Conservation (phyloP, 129 eudicot genomes). For the Centrapalus pauciflorus region DNA sequence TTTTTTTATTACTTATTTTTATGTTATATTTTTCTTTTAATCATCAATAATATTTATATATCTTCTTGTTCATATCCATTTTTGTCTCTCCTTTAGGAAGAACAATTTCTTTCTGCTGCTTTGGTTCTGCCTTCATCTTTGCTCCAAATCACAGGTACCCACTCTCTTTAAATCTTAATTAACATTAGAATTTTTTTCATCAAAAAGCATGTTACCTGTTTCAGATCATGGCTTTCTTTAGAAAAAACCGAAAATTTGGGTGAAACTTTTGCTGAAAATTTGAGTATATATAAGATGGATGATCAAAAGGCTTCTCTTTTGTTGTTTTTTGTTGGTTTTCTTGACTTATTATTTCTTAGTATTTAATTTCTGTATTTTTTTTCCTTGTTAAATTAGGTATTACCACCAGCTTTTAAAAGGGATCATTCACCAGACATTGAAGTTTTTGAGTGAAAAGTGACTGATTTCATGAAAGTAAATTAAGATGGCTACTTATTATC, state of each 20-base stretch:
- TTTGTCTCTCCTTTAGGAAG: conserved; percentile 52
- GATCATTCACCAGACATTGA: conserved; percentile 20
- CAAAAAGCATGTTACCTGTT: background rate
- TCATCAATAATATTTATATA: conserved; percentile 14
- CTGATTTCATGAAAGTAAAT: conserved; percentile 1
- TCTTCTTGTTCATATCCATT: conserved; percentile 45
- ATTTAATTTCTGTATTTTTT: conserved; percentile 1
- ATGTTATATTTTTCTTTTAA: conserved; percentile 1
- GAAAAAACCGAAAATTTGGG: no score
- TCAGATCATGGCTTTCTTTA: background rate
- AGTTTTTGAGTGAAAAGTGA: conserved; percentile 20
- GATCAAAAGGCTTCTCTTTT: conserved; percentile 11
- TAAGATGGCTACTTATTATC: conserved; percentile 81
- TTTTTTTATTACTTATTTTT: conserved; percentile 27
- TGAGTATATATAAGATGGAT: background rate
- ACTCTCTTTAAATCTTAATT: background rate
- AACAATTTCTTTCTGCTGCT: conserved; percentile 30
- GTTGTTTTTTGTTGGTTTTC: background rate
- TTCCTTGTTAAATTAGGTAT: conserved; percentile 29
- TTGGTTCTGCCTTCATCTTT: conserved; percentile 34
- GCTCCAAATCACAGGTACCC: conserved; percentile 23
- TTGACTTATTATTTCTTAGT: background rate
- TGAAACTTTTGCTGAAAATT: background rate
- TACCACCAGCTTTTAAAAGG: conserved; percentile 25
- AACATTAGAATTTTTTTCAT: background rate